Base-by-base conservation (phyloP, 2,329 filamentous ascomycete genomes). In the Colletotrichum cuscutae region DNA sequence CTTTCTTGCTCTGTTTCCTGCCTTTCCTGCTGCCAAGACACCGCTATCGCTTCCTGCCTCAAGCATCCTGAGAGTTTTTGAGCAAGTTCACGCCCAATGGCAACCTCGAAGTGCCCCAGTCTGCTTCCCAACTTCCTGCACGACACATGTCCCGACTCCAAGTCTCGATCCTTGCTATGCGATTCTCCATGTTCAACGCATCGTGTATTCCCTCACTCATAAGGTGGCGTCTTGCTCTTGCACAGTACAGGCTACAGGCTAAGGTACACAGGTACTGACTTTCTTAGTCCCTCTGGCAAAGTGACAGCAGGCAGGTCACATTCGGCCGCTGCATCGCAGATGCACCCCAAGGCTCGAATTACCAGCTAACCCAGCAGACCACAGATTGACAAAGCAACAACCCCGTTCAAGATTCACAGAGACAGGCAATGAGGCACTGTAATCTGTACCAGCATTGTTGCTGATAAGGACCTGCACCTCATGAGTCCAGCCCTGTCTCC, bases 11-110 rank as follows among this genome's bases (percentile, higher is more conserved):
- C 32, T 35, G 32, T 35, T 42, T 42, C 37, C 37, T 42, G 37
- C 37, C 42, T 49, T 15, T 46, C 58, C 65, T 58, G 46, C 61
- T 60, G 69, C 15, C 70, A 62, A 70, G 66, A 70, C 68, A 46
- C 24, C 54, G 58, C 69, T 69, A 60, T 69, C 58, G 53, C 65
- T 72, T 67, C 60, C 26, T 62, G 26, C 42, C 60, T 52, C 19
- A 6, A 24, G 42, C 70, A 60, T 30, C 59, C 65, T 76, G 76
- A 75, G 76, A 71, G 69, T 61, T 32, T 77, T 77, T 77, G 76
- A 76, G 76, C 76, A 77, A 76, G 76, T 77, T 77, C 76, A 70
- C 32, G 32, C 12, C 71, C 53, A 67, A 67, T 65, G 19, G 26
- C 56, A 30, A 26, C 58, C 7, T 35, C 7, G 42, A 30, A 46